phyloP scores from a whole-genome alignment of 257 asterid species.

The Solanum virginianum region DNA sequence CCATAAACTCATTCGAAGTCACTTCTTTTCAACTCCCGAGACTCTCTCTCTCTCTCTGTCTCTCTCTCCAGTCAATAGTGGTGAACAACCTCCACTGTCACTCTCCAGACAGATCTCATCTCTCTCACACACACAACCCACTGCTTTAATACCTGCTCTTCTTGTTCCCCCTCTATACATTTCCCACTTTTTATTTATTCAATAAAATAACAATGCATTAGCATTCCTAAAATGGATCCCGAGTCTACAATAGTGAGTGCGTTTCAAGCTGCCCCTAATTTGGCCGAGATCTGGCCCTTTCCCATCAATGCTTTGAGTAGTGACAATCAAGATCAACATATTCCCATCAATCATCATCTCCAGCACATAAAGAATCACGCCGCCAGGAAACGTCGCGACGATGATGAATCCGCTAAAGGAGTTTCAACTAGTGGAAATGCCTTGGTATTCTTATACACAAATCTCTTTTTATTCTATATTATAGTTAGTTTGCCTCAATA shows the following conservation, averaged over 20 bases:
- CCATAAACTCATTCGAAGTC: slow-evolving; percentile 14
- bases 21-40: slow-evolving; percentile 28
- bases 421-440: slow-evolving; percentile 24
- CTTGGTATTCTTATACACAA: slow-evolving; percentile 2
- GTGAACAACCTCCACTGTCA: slow-evolving; percentile 1
- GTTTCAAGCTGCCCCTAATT: not conserved
- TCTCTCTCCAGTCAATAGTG: not conserved
- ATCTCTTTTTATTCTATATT: too few species aligned
- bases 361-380: slow-evolving; percentile 4
- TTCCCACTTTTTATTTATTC: not conserved
- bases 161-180: not conserved
- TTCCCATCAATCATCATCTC: slow-evolving; percentile 14
- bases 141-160: slow-evolving; percentile 4
- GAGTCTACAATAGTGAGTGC: slow-evolving; percentile 3
- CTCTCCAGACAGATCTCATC: not conserved
- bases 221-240: slow-evolving; percentile 16
- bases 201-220: not conserved
- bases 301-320: slow-evolving; percentile 1
- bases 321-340: not conserved
- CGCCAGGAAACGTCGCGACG: slow-evolving; percentile 16
- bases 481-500: too few species aligned
- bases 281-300: slow-evolving; percentile 34
- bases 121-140: not conserved
- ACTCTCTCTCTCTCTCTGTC: not conserved
- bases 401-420: slow-evolving; percentile 17